Percentiles rank a stretch among this genome's conserved stretches.
These are phyloP conservation scores for Penicillium aurantiogriseum DNA, from an alignment of 2,329 filamentous ascomycete genomes.

Conservation along the genomic window DNA sequence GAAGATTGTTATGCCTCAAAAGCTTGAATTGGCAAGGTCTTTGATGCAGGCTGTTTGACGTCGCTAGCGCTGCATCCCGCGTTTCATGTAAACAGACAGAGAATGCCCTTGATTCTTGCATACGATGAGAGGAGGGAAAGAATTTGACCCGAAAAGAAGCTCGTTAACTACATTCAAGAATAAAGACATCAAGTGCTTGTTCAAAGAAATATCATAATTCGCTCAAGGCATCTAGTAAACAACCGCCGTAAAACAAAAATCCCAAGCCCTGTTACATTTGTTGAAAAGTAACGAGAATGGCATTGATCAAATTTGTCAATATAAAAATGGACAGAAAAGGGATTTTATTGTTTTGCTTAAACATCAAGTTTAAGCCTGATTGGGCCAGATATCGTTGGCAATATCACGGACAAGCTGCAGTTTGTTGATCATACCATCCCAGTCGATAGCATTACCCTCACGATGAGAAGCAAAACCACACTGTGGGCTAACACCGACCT, in stretches of 20 bases:
- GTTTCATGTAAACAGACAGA: not conserved
- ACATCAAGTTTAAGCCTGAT: constrained; percentile 42
- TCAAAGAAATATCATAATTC: constrained; percentile 19
- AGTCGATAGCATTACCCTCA: constrained; percentile 66
- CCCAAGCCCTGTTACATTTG: constrained; percentile 1
- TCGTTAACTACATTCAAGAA: constrained; percentile 19
- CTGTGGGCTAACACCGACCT: constrained; percentile 67
- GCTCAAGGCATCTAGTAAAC: constrained; percentile 5
- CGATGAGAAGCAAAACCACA: constrained; percentile 74
- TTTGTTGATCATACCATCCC: constrained; percentile 72
- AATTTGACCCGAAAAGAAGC: not conserved
- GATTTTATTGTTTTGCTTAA: not conserved
- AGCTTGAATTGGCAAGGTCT: constrained; percentile 20
- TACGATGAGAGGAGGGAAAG: not conserved
- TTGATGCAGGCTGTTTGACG: constrained; percentile 20
- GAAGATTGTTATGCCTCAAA: constrained; percentile 20
- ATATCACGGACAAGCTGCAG: constrained; percentile 68
- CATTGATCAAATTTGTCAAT: constrained; percentile 1
- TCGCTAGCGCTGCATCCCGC: not conserved
- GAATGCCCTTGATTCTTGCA: not conserved
- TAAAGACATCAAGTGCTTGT: constrained; percentile 21
- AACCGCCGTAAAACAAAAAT: constrained; percentile 7
- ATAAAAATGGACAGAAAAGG: not conserved
- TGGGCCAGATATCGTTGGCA: constrained; percentile 70
- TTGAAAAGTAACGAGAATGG: constrained; percentile 15